These are phyloP conservation scores for Jatropha curcas DNA, from an alignment of 345 rosid genomes.

Conservation along the genomic window DNA sequence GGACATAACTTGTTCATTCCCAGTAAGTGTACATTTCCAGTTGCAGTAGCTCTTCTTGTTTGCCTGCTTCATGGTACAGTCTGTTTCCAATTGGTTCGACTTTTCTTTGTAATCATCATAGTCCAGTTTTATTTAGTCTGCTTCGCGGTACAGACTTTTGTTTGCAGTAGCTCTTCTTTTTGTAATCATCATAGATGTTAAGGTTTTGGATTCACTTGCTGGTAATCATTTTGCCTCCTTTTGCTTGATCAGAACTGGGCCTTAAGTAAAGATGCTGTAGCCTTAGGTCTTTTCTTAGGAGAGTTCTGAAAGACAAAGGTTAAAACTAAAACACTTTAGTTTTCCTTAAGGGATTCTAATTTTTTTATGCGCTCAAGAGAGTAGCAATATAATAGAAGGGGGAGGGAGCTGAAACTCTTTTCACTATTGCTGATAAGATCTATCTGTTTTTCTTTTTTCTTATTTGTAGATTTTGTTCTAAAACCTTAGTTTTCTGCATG, in stretches of 20 bases:
- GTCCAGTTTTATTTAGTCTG: neutral
- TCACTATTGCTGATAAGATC: neutral
- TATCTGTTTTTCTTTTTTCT: neutral
- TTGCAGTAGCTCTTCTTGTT: neutral
- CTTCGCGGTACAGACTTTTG: neutral
- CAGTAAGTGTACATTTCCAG: constrained; percentile 49
- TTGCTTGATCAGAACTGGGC: neutral
- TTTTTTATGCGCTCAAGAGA: neutral
- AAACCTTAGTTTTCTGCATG: constrained; percentile 14
- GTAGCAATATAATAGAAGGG: neutral
- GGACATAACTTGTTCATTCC: constrained; percentile 94
- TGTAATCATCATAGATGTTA: neutral
- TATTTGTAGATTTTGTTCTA: neutral
- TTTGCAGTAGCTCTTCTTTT: neutral
- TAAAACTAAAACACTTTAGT: neutral
- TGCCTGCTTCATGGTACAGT: neutral
- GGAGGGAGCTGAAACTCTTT: neutral
- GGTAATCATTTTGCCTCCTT: neutral
- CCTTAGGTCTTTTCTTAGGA: neutral
- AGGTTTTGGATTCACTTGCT: neutral
- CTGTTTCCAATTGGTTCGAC: neutral
- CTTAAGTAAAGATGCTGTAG: neutral
- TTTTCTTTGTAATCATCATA: neutral
- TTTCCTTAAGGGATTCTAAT: neutral
- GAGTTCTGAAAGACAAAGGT: neutral